A percentile compares a stretch with the other conserved stretches of the same genome.
These are phyloP conservation scores for Paramecium octaurelia DNA, from an alignment of 73 alveolate genomes.

Conservation along the genomic window DNA sequence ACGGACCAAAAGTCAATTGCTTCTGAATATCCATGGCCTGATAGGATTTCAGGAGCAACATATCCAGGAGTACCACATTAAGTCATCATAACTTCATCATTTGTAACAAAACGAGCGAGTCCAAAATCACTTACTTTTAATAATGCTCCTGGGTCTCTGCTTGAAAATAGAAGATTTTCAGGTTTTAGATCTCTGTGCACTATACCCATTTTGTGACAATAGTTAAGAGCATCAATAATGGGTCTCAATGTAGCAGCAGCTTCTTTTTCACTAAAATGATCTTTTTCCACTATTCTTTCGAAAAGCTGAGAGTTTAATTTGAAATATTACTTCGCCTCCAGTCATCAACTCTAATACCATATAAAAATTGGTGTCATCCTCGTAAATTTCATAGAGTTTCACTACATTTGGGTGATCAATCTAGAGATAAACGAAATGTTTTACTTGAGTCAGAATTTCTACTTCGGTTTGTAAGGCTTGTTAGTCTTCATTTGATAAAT, in stretches of 20 bases:
- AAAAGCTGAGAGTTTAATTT: conserved; percentile 46
- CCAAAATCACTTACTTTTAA: conserved; percentile 78
- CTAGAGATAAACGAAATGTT: not conserved
- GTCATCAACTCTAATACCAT: conserved; percentile 84
- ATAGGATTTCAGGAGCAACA: conserved; percentile 72
- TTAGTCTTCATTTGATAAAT: conserved; percentile 73
- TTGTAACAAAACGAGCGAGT: conserved; percentile 66
- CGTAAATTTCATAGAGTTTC: conserved; percentile 80
- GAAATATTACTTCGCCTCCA: conserved; percentile 79
- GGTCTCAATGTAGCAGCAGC: conserved; percentile 80
- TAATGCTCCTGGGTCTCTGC: conserved; percentile 60
- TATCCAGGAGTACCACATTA: conserved; percentile 77
- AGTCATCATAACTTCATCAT: conserved; percentile 60
- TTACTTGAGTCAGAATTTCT: conserved; percentile 76
- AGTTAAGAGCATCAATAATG: conserved; percentile 71
- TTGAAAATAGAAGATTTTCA: conserved; percentile 58
- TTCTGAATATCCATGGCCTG: conserved; percentile 69
- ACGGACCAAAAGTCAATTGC: conserved; percentile 71
- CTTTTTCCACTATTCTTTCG: conserved; percentile 79
- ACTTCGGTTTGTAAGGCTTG: conserved; percentile 74
- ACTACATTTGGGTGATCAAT: conserved; percentile 91
- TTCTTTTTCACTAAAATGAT: conserved; percentile 79
- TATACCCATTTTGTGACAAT: conserved; percentile 76
- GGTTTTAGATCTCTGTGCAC: conserved; percentile 82
- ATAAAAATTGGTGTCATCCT: conserved; percentile 72